phyloP scores from a whole-genome alignment of 2,329 filamentous ascomycete genomes.

The Aspergillus alliaceus region DNA sequence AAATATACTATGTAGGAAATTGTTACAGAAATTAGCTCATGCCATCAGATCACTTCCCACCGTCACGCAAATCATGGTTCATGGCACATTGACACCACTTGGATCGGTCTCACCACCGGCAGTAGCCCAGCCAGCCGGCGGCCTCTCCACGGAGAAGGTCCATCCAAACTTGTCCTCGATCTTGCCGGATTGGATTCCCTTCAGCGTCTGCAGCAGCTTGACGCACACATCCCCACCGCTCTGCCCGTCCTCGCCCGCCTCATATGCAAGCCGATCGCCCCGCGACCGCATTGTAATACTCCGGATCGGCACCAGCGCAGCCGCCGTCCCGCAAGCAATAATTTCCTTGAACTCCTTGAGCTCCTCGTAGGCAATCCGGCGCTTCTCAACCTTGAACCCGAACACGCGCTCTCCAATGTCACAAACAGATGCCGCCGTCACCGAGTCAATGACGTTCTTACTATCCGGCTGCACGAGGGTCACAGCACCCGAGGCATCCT shows the following conservation, averaged over 20 bases:
- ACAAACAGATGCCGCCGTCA: slow-evolving; percentile 77
- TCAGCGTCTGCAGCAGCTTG: slow-evolving; percentile 72
- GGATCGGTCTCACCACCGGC: slow-evolving; percentile 19
- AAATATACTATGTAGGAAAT: not conserved
- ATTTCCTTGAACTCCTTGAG: slow-evolving; percentile 70
- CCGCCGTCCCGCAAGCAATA: slow-evolving; percentile 88
- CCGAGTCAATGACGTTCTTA: slow-evolving; percentile 80
- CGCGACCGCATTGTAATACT: slow-evolving; percentile 74
- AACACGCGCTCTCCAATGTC: slow-evolving; percentile 69
- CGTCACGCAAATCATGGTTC: not conserved
- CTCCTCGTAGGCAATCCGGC: slow-evolving; percentile 63
- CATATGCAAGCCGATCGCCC: slow-evolving; percentile 57
- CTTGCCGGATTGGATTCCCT: slow-evolving; percentile 83
- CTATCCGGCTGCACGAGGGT: slow-evolving; percentile 86
- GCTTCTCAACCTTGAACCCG: slow-evolving; percentile 80
- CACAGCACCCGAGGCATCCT: slow-evolving; percentile 54
- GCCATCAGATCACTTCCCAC: not conserved
- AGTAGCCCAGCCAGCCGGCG: slow-evolving; percentile 32
- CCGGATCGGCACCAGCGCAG: slow-evolving; percentile 85
- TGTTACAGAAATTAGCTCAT: not conserved
- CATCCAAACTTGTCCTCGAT: slow-evolving; percentile 75
- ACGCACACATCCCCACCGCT: slow-evolving; percentile 67
- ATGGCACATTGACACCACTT: slow-evolving; percentile 30
- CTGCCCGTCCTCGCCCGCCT: slow-evolving; percentile 39
- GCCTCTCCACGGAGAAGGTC: slow-evolving; percentile 49